phyloP scores from a whole-genome alignment of 2,329 filamentous ascomycete genomes.

The Aspergillus sp. region DNA sequence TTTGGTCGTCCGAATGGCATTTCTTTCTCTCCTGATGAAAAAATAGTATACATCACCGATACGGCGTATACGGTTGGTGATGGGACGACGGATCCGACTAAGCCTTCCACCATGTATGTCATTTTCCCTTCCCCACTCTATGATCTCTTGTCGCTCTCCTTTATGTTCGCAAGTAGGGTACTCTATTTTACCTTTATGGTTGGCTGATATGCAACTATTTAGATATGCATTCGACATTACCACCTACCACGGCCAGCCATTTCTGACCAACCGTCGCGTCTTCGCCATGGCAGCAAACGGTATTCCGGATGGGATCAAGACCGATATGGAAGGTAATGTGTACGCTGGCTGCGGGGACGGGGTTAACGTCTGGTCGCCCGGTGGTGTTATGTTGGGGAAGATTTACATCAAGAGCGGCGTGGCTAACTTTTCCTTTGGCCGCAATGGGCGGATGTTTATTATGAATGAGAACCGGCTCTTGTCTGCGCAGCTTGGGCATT shows the following conservation, averaged over 20 bases:
- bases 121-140: too few relatives aligned
- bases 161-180: background rate
- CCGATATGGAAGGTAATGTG: slow-evolving; percentile 57
- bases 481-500: slow-evolving; percentile 39
- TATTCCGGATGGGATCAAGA: slow-evolving; percentile 51
- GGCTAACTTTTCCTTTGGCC: slow-evolving; percentile 54
- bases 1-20: slow-evolving; percentile 47
- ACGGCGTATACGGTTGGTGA: slow-evolving; percentile 35
- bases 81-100: slow-evolving; percentile 20
- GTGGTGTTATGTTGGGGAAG: slow-evolving; percentile 56
- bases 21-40: slow-evolving; percentile 43
- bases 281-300: slow-evolving; percentile 55
- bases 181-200: too few relatives aligned
- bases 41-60: slow-evolving; percentile 45
- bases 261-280: slow-evolving; percentile 52
- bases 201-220: background rate
- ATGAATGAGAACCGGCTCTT: slow-evolving; percentile 51
- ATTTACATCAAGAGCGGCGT: slow-evolving; percentile 53
- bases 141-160: too few relatives aligned
- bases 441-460: slow-evolving; percentile 39
- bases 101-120: slow-evolving; percentile 34
- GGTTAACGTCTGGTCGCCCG: slow-evolving; percentile 54
- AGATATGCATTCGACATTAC: slow-evolving; percentile 54
- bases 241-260: slow-evolving; percentile 36
- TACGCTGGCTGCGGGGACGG: slow-evolving; percentile 58